Evolutionary conservation across 2,329 filamentous ascomycete species (phyloP).

Genomic region (Achaetomium macrosporum): DNA sequence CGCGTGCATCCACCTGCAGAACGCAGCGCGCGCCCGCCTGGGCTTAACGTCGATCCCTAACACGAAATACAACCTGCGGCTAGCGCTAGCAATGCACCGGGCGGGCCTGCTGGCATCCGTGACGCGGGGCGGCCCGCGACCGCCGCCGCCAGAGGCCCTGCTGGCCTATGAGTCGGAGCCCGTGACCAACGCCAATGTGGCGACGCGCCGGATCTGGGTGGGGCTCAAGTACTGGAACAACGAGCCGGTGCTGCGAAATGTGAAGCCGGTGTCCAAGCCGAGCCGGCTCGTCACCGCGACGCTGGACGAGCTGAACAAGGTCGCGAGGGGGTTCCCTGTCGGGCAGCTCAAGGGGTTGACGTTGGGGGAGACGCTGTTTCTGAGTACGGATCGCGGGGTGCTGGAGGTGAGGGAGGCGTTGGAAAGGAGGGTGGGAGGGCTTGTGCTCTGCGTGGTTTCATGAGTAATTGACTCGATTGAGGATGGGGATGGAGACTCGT

Average conservation of each 20-base stretch:
- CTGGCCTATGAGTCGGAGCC: slow-evolving; percentile 45
- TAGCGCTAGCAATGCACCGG: slow-evolving; percentile 73
- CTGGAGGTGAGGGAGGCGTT: slow-evolving; percentile 79
- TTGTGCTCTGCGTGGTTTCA: slow-evolving; percentile 67
- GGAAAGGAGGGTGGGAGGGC: slow-evolving; percentile 71
- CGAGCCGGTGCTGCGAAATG: slow-evolving; percentile 65
- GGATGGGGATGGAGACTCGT: background rate
- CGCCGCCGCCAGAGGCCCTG: slow-evolving; percentile 44
- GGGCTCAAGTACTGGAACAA: slow-evolving; percentile 87
- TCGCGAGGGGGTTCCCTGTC: slow-evolving; percentile 63
- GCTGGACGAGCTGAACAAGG: slow-evolving; percentile 52
- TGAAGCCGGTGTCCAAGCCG: slow-evolving; percentile 65
- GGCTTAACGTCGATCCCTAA: slow-evolving; percentile 77
- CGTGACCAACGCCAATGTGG: slow-evolving; percentile 65
- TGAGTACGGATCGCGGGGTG: slow-evolving; percentile 71
- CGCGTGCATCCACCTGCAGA: slow-evolving; percentile 87
- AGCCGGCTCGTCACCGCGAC: slow-evolving; percentile 65
- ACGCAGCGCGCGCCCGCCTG: slow-evolving; percentile 76
- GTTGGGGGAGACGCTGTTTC: slow-evolving; percentile 75
- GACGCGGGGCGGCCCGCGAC: slow-evolving; percentile 59
- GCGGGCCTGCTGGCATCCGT: slow-evolving; percentile 77
- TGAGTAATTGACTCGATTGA: slow-evolving; percentile 25
- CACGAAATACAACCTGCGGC: slow-evolving; percentile 70
- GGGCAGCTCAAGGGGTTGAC: slow-evolving; percentile 69
- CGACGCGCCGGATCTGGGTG: slow-evolving; percentile 73